Conservation (phyloP, 2,329 filamentous ascomycete genomes). For the Herpotrichia juniperi region DNA sequence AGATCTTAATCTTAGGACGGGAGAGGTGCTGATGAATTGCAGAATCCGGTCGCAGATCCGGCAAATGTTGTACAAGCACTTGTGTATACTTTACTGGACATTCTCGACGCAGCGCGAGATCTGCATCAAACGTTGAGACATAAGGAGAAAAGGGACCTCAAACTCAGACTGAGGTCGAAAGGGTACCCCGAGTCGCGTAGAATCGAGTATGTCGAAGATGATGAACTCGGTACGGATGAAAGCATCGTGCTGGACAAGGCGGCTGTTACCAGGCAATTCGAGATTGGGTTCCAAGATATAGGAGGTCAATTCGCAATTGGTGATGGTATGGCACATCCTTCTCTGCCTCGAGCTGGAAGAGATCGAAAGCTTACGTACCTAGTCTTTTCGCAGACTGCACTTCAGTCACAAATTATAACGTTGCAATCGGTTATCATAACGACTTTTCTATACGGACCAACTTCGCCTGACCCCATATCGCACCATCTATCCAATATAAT, state of each 20-base stretch:
- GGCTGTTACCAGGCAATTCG: constrained; percentile 36
- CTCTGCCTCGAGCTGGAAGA: neutral
- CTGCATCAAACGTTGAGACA: constrained; percentile 34
- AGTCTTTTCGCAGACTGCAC: constrained; percentile 38
- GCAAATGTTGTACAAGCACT: constrained; percentile 38
- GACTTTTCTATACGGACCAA: constrained; percentile 43
- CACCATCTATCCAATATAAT: constrained; percentile 37
- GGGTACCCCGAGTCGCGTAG: constrained; percentile 34
- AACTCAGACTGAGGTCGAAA: constrained; percentile 31
- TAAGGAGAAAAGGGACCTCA: constrained; percentile 42
- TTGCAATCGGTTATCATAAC: constrained; percentile 39
- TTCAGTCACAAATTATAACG: constrained; percentile 44
- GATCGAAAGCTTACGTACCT: neutral
- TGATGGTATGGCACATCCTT: constrained; percentile 31
- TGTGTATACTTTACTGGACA: constrained; percentile 37
- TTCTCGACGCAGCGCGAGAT: constrained; percentile 44
- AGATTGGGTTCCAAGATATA: constrained; percentile 34
- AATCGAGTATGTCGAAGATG: constrained; percentile 35
- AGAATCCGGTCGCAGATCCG: constrained; percentile 33
- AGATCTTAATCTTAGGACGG: neutral
- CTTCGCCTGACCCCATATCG: constrained; percentile 37
- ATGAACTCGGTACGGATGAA: constrained; percentile 29
- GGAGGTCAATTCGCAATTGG: constrained; percentile 38
- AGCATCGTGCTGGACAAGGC: constrained; percentile 39
- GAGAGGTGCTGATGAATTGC: constrained; percentile 12